phyloP scores from a whole-genome alignment of 352 stramenopile genomes.

The Pythium aphanidermatum region DNA sequence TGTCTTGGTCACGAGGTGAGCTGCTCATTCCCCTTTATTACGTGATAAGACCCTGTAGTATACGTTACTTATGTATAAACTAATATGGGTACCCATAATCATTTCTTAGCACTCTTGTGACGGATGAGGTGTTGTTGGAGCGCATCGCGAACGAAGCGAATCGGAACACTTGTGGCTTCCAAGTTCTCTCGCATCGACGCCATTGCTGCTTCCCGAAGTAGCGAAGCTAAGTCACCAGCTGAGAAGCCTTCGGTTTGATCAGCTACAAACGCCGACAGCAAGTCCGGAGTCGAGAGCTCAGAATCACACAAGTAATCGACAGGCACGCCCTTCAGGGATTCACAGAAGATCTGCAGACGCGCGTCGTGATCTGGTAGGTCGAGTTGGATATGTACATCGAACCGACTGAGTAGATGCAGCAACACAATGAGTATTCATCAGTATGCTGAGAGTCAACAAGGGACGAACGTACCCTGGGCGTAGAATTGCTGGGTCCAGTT shows the following conservation, averaged over 20 bases:
- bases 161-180: conserved; percentile 28
- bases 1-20: neutral
- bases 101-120: conserved; percentile 6
- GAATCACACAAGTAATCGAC: conserved; percentile 41
- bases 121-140: conserved; percentile 13
- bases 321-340: conserved; percentile 43
- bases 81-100: conserved; percentile 9
- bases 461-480: conserved; percentile 56
- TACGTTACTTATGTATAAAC: neutral
- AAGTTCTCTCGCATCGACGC: conserved; percentile 59
- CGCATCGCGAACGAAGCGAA: conserved; percentile 31
- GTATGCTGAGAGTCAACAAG: neutral
- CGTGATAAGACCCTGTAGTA: neutral
- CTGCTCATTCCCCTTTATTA: neutral
- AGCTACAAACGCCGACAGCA: conserved; percentile 43
- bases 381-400: conserved; percentile 74
- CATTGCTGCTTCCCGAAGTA: conserved; percentile 78
- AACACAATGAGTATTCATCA: neutral
- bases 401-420: conserved; percentile 37
- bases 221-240: conserved; percentile 47
- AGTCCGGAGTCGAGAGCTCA: conserved; percentile 22
- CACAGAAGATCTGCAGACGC: conserved; percentile 36
- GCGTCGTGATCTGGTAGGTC: conserved; percentile 52
- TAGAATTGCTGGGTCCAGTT: conserved; percentile 83
- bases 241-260: conserved; percentile 45